phyloP scores from a whole-genome alignment of 176 grass and related monocot genomes.

The Areca catechu region DNA sequence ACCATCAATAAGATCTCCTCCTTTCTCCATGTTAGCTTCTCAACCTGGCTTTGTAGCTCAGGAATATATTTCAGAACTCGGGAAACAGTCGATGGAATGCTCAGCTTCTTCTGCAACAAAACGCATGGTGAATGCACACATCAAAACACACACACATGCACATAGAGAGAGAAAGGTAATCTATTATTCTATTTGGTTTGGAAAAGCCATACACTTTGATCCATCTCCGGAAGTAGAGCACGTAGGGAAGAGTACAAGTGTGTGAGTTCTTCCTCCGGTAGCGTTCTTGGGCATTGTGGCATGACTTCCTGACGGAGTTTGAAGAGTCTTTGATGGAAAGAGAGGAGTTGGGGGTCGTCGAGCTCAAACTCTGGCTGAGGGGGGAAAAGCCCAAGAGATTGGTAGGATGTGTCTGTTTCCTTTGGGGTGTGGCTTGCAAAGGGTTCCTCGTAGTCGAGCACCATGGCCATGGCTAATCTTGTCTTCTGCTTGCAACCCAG shows the following conservation, averaged over 20 bases:
- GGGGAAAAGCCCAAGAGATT: conserved; percentile 23
- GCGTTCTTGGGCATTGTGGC: conserved; percentile 87
- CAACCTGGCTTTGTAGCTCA: conserved; percentile 59
- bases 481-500: conserved; percentile 3
- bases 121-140: background rate
- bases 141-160: background rate
- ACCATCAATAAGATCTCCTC: conserved; percentile 32
- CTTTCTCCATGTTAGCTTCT: conserved; percentile 42
- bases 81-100: conserved; percentile 67
- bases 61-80: conserved; percentile 70
- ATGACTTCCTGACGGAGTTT: conserved; percentile 44
- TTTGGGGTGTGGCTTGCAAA: conserved; percentile 43
- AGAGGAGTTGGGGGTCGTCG: conserved; percentile 26
- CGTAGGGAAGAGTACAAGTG: conserved; percentile 63
- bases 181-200: too few relatives aligned
- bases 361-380: conserved; percentile 27
- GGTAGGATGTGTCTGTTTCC: conserved; percentile 38
- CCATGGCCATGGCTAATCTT: background rate
- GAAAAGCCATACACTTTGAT: conserved; percentile 32
- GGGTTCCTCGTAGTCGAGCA: conserved; percentile 25
- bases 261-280: conserved; percentile 88
- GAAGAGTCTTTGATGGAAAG: conserved; percentile 12
- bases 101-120: conserved; percentile 60
- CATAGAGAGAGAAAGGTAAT: background rate
- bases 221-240: conserved; percentile 48